phyloP scores from a whole-genome alignment of 2,329 filamentous ascomycete species.

The Fusarium sarcochroum region DNA sequence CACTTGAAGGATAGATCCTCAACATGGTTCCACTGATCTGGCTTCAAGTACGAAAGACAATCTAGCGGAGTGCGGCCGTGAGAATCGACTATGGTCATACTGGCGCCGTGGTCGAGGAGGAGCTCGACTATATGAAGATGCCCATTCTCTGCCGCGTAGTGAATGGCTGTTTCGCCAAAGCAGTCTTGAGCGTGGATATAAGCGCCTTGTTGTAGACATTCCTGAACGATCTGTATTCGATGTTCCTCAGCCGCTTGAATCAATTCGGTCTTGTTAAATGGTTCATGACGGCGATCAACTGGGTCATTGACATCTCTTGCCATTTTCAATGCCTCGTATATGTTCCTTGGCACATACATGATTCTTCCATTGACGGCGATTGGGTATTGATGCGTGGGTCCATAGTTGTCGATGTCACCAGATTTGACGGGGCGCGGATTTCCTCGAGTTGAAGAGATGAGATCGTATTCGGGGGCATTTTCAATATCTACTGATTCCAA shows the following conservation, averaged over 20 bases:
- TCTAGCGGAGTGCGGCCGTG: not conserved
- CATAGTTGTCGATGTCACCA: conserved; percentile 1
- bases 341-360: conserved; percentile 1
- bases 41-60: not conserved
- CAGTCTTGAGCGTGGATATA: conserved; percentile 4
- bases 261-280: not conserved
- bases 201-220: not conserved
- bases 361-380: conserved; percentile 5
- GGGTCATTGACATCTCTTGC: not conserved
- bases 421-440: not conserved
- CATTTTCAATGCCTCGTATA: conserved; percentile 12
- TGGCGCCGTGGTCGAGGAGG: conserved; percentile 5
- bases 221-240: not conserved
- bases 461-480: not conserved
- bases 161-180: conserved; percentile 5
- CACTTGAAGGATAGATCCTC: not conserved
- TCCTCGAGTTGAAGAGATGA: conserved; percentile 3
- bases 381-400: not conserved
- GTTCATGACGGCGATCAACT: not conserved
- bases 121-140: not conserved
- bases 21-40: not conserved
- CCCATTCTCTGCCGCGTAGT: not conserved
- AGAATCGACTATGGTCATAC: not conserved
- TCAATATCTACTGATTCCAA: not conserved
- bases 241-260: not conserved